Base-by-base conservation (phyloP, 1,284 basidiomycete species). In the Pascua sp. region DNA sequence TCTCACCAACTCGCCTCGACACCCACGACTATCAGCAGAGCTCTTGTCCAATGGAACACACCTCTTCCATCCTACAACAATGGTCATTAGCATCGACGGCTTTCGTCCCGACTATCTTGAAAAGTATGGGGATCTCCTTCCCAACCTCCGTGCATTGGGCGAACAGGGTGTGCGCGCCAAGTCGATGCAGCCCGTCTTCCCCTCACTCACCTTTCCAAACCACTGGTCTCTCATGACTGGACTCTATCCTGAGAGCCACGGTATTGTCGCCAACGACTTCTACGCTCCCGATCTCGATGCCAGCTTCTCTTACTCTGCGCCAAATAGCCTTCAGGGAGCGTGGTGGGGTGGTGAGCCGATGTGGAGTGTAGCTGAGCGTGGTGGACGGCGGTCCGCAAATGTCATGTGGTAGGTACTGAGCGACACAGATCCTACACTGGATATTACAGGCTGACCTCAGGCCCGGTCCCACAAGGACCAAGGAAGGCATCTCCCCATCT, bases 301-400 rank as follows among this genome's bases (percentile, higher is more conserved):
- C 18, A 60, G 65, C 41, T 71, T 71, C 44, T 50, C 60, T 5
- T 68, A 91, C 69, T 87, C 86, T 57, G 78, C 80, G 5, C 80
- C 83, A 7, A 82, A 82, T 2, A 83, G 81, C 37, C 88, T 86
- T 85, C 81, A 85, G 58, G 69, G 86, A 0, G 68, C 78, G 1
- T 95, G 91, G 90, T 94, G 91, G 91, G 76, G 82, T 40, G 91
- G 91, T 48, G 90, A 93, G 70, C 90, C 91, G 38, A 86, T 93
- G 81, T 95, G 91, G 91, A 89, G 90, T 67, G 91, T 90, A 0
- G 88, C 86, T 1, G 82, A 81, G 59, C 85, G 84, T 60, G 84
- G 85, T 7, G 86, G 87, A 0, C 71, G 91, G n/a, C 80, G 84
- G 40, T 87, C 88, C 4, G 90, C 89, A 0, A 91, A 91, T 63